These are phyloP conservation scores for Agroathelia rolfsii DNA, from an alignment of 1,284 basidiomycete genomes.

Conservation along the genomic window DNA sequence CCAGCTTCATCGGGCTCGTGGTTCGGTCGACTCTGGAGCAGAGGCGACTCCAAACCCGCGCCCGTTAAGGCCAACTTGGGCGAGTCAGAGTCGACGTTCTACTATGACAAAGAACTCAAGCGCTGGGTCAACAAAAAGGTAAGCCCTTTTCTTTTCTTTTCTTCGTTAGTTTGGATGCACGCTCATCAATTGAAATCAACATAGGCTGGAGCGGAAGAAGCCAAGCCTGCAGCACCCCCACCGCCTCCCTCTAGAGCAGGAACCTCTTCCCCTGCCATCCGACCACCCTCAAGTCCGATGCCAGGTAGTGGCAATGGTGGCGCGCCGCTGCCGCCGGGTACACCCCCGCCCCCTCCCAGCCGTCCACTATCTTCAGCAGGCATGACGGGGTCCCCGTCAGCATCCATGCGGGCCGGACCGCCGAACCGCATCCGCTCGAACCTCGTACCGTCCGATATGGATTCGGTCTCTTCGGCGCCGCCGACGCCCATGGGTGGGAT, in stretches of 20 bases:
- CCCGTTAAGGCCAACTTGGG: slow-evolving; percentile 90
- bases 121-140: slow-evolving; percentile 96
- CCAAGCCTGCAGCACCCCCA: slow-evolving; percentile 41
- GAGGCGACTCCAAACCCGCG: slow-evolving; percentile 28
- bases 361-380: slow-evolving; percentile 16
- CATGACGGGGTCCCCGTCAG: slow-evolving; percentile 43
- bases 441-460: slow-evolving; percentile 41
- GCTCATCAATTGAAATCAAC: slow-evolving; percentile 6
- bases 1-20: slow-evolving; percentile 47
- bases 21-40: slow-evolving; percentile 21
- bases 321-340: slow-evolving; percentile 18
- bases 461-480: slow-evolving; percentile 19
- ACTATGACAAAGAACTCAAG: slow-evolving; percentile 91
- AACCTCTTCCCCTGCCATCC: slow-evolving; percentile 64
- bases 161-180: slow-evolving; percentile 8
- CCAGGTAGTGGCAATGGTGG: no score
- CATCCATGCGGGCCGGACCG: slow-evolving; percentile 39
- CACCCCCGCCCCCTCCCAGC: slow-evolving; percentile 12
- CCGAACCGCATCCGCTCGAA: slow-evolving; percentile 54
- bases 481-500: no score
- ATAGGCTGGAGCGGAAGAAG: slow-evolving; percentile 43
- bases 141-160: slow-evolving; percentile 14
- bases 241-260: slow-evolving; percentile 68
- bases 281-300: slow-evolving; percentile 15
- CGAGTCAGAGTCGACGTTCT: slow-evolving; percentile 84